phyloP scores from a whole-genome alignment of 164 flowering plant species.

The Sedum album region DNA sequence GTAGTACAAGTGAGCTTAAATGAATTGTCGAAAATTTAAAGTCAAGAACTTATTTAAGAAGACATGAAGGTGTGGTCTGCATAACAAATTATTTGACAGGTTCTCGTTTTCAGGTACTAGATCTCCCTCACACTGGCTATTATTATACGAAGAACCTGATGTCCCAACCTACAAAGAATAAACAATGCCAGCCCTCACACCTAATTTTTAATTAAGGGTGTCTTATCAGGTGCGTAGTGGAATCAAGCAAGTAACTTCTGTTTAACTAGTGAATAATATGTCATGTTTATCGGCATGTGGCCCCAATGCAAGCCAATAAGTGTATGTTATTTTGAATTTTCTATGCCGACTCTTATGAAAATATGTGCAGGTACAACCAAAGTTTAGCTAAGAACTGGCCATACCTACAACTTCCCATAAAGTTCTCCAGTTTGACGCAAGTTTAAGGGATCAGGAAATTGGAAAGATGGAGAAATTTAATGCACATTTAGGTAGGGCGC shows the following conservation, averaged over 20 bases:
- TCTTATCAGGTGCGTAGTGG: constrained; percentile 1
- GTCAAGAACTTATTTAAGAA: not conserved
- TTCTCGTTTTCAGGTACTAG: not conserved
- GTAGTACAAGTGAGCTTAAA: not conserved
- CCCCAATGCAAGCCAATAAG: not conserved
- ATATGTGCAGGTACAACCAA: not conserved
- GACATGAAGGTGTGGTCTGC: not conserved
- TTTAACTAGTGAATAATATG: not conserved
- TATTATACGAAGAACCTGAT: not conserved
- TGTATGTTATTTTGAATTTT: not conserved
- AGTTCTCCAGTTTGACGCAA: not conserved
- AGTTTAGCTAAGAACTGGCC: not conserved
- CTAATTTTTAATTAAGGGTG: not conserved
- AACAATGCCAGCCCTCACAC: not conserved
- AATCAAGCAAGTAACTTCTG: not conserved
- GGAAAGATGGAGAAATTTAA: not conserved
- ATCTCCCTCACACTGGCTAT: not conserved
- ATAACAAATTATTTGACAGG: not conserved
- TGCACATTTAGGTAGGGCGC: not conserved
- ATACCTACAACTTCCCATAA: not conserved
- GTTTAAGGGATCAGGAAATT: not conserved
- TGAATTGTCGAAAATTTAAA: not conserved
- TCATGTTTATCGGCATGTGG: not conserved
- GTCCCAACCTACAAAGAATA: not conserved
- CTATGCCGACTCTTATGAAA: not conserved